Conservation (phyloP, 169 alveolate species). For the Perkinsus olseni region DNA sequence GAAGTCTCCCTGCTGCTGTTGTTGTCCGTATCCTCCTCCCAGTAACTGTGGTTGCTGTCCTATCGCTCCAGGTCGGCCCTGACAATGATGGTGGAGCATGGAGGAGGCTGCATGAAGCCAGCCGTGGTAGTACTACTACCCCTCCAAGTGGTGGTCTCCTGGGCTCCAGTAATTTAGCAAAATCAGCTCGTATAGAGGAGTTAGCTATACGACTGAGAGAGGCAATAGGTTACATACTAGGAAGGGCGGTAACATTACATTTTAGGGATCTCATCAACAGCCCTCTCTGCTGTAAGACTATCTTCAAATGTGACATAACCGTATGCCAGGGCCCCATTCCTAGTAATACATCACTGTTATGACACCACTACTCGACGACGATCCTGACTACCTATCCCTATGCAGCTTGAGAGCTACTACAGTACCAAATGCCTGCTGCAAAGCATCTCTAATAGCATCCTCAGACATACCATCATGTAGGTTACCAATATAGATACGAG, state of each 20-base stretch:
- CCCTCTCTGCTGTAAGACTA: neutral
- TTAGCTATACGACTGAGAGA: neutral
- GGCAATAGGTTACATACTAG: neutral
- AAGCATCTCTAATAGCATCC: neutral
- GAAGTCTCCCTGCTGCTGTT: too few relatives aligned
- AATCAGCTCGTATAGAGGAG: neutral
- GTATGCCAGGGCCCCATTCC: neutral
- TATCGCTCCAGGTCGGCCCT: neutral
- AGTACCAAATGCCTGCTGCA: neutral
- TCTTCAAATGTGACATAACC: neutral
- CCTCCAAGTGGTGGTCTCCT: neutral
- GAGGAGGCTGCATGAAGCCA: neutral
- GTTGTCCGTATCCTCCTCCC: neutral
- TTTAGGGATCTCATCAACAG: neutral
- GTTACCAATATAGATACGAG: neutral
- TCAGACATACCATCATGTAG: constrained; percentile 2
- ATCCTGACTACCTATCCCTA: neutral
- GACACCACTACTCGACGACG: neutral
- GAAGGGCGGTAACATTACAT: neutral
- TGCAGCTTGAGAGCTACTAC: neutral
- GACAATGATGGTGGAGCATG: neutral
- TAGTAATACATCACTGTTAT: neutral
- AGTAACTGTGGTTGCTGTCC: neutral
- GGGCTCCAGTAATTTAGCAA: neutral
- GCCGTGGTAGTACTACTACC: neutral